These are phyloP conservation scores for Chytriomyces sp. DNA, from an alignment of 192 early-diverging fungal genomes.

Conservation along the genomic window DNA sequence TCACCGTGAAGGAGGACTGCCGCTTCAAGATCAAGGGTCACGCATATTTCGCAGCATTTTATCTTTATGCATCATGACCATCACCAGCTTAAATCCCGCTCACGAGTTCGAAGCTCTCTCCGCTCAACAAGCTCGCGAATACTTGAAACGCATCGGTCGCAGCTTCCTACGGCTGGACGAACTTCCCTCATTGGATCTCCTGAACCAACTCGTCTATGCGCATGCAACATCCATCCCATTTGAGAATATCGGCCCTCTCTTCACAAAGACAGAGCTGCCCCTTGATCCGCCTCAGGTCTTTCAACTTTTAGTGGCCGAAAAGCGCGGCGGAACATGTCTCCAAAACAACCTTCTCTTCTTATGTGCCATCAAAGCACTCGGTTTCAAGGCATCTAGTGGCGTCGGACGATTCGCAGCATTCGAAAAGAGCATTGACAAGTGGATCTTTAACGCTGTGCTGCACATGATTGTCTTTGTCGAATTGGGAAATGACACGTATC, in stretches of 20 bases:
- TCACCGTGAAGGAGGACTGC: too few relatives aligned
- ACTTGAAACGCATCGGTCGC: too few relatives aligned
- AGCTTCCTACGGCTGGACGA: too few relatives aligned
- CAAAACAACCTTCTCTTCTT: conserved; percentile 9
- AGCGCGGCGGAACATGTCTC: conserved; percentile 8
- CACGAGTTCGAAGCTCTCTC: too few relatives aligned
- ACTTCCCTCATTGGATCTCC: too few relatives aligned
- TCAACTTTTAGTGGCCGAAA: background rate
- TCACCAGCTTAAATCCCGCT: too few relatives aligned
- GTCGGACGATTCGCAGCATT: background rate
- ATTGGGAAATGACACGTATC: background rate
- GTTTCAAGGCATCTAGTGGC: background rate
- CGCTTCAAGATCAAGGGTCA: too few relatives aligned
- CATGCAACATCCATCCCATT: conserved; percentile 4
- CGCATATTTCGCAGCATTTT: too few relatives aligned
- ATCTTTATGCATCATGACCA: too few relatives aligned
- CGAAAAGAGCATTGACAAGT: background rate
- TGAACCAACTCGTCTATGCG: background rate
- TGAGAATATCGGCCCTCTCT: conserved; percentile 6
- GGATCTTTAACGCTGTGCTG: background rate
- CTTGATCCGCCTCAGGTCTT: background rate
- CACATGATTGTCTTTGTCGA: conserved; percentile 19
- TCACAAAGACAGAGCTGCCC: background rate
- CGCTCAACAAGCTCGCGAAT: too few relatives aligned
- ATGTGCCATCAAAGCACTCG: background rate